Percentiles rank a stretch among this genome's conserved stretches.
phyloP scores from a whole-genome alignment of 768 basidiomycete genomes.

The Tulasnella sp. region DNA sequence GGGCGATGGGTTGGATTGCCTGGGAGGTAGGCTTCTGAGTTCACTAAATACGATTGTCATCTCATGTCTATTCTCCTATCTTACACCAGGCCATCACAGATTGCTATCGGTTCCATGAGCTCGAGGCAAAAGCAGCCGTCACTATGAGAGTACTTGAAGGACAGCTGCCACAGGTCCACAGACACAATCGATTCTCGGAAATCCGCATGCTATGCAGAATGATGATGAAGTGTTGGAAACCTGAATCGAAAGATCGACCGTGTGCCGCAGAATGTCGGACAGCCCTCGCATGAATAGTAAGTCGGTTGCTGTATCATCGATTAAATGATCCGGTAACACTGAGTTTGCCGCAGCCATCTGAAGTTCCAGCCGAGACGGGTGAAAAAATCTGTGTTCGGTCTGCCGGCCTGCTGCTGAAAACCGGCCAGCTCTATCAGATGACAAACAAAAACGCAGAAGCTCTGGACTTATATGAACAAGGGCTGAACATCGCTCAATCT shows the following conservation, averaged over 20 bases:
- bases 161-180: neutral
- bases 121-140: neutral
- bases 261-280: neutral
- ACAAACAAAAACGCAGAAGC: too few species aligned
- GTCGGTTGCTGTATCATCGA: too few species aligned
- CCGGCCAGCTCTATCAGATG: neutral
- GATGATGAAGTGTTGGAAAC: neutral
- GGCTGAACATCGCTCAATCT: too few species aligned
- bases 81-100: neutral
- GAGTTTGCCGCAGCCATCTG: neutral
- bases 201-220: neutral
- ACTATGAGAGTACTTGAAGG: neutral
- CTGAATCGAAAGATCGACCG: neutral
- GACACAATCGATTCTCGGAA: neutral
- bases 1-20: neutral
- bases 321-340: too few species aligned
- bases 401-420: neutral
- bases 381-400: neutral
- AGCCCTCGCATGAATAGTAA: neutral
- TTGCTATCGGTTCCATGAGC: neutral
- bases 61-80: too few species aligned
- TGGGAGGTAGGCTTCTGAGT: neutral
- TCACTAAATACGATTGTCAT: too few species aligned
- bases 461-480: too few species aligned
- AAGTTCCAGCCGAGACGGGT: neutral